Base-by-base conservation (phyloP, 2,329 filamentous ascomycete genomes). In the Blastomyces parvus region DNA sequence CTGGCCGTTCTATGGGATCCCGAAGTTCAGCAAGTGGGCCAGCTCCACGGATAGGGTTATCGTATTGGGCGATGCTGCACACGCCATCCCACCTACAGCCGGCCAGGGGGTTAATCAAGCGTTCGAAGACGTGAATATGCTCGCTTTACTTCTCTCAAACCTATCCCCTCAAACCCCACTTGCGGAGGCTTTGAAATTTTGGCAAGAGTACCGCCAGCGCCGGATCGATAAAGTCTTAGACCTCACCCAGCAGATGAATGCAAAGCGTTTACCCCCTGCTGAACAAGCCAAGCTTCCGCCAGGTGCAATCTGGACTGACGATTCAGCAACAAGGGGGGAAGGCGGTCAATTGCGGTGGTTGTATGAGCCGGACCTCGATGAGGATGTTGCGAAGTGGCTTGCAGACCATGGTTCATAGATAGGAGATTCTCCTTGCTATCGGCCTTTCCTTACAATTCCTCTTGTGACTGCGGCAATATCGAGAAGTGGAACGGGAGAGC, bases 11-110 rank as follows among this genome's bases (percentile, higher is more conserved):
- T 80, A 79, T 63, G 69, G 77, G 1, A 73, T 83, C 0, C 81
- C 81, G 0, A 77, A 76, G 66, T 74, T 83, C 0, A 74, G 77
- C 1, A 70, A 68, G 0, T 83, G 81, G 81, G 67, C 69, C 0
- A 81, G 79, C 0, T 66, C 68, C 0, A 62, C 68, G 6, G 67
- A 71, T 0, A 70, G 75, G 0, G 77, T 81, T 4, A 69, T 81
- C 2, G 77, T 84, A 42, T 71, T 84, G 0, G 86, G 85, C 17
- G 85, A 88, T 68, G 84, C 85, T 0, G 86, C 85, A 0, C 85
- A 88, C 69, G 84, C 84, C 0, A 82, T 82, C 48, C 83, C 84
- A 0, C 85, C 85, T 0, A 82, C 84, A 48, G 82, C 85, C 52
- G 85, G 84, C 0, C 80, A 84, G 0, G 85, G 85, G 2, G 81